phyloP scores from a whole-genome alignment of 2,329 filamentous ascomycete genomes.

The Aspergillus oerlinghausenensis region DNA sequence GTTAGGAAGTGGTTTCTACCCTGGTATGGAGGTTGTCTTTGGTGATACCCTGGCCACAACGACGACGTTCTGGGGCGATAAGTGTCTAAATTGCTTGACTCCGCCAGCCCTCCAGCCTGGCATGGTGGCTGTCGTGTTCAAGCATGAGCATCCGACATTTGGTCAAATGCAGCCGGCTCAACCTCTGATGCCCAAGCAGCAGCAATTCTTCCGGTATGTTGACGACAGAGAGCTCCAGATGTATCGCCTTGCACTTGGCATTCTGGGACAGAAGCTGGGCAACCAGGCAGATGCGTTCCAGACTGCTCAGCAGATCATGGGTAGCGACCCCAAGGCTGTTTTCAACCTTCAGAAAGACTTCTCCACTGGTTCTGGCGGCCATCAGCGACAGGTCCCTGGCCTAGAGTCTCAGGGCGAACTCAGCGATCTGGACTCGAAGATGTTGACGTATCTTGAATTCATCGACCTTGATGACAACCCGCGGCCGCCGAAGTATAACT shows the following conservation, averaged over 20 bases:
- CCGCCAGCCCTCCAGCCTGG: slow-evolving; percentile 66
- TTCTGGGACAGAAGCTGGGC: slow-evolving; percentile 44
- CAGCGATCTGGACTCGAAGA: slow-evolving; percentile 59
- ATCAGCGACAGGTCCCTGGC: slow-evolving; percentile 43
- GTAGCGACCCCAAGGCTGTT: slow-evolving; percentile 42
- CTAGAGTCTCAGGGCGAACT: slow-evolving; percentile 40
- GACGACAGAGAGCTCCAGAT: slow-evolving; percentile 46
- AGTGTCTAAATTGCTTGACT: slow-evolving; percentile 72
- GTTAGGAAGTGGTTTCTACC: slow-evolving; percentile 73
- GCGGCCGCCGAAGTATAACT: slow-evolving; percentile 62
- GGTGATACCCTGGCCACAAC: slow-evolving; percentile 65
- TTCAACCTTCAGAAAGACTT: slow-evolving; percentile 45
- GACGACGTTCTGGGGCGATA: slow-evolving; percentile 75
- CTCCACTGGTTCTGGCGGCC: slow-evolving; percentile 39
- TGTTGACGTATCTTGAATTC: slow-evolving; percentile 71
- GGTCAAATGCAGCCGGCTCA: slow-evolving; percentile 42
- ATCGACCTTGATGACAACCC: slow-evolving; percentile 73
- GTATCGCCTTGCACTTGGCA: slow-evolving; percentile 42
- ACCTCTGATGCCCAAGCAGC: slow-evolving; percentile 44
- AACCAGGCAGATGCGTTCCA: slow-evolving; percentile 46
- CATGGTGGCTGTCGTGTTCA: slow-evolving; percentile 66
- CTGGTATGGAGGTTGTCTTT: slow-evolving; percentile 79
- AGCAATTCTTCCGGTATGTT: slow-evolving; percentile 64
- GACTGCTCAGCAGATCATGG: slow-evolving; percentile 46
- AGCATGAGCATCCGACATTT: slow-evolving; percentile 49